These are phyloP conservation scores for Periconia macrospinosa DNA, from an alignment of 2,329 filamentous ascomycete species.

Conservation along the genomic window DNA sequence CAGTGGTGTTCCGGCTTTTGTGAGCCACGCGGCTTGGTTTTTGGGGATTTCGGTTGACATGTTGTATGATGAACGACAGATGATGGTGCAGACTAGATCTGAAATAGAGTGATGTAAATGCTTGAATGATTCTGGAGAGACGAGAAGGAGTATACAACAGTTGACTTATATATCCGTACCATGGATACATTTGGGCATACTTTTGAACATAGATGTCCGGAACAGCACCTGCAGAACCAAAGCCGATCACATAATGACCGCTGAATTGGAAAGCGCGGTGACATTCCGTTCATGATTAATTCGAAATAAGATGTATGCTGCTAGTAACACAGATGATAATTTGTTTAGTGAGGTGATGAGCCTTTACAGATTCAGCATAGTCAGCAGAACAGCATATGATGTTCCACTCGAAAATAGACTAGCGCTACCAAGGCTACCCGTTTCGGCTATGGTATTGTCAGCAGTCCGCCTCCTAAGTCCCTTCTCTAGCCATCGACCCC, in stretches of 20 bases:
- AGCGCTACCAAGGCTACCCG: neutral
- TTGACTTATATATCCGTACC: neutral
- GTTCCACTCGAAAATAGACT: slow-evolving; percentile 5
- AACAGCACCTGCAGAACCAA: neutral
- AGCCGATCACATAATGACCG: neutral
- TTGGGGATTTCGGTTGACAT: slow-evolving; percentile 5
- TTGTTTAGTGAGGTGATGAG: neutral
- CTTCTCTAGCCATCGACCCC: too few species aligned
- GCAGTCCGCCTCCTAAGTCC: too few species aligned
- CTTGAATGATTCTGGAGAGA: neutral
- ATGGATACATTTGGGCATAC: neutral
- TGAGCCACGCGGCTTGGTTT: slow-evolving; percentile 28
- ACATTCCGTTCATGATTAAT: neutral
- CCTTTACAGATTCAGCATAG: neutral
- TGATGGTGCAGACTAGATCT: neutral
- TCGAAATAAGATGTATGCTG: neutral
- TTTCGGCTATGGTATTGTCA: neutral
- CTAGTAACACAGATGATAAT: neutral
- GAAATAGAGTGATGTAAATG: neutral
- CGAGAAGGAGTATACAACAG: neutral
- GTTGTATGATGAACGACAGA: neutral
- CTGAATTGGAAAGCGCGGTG: neutral
- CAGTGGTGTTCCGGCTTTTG: slow-evolving; percentile 16
- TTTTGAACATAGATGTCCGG: too few species aligned
- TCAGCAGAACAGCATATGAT: slow-evolving; percentile 15